A percentile compares a stretch with the other conserved stretches of the same genome.
Evolutionary conservation across 2,329 filamentous ascomycete species (phyloP).

Genomic region (Aspergillus carbonarius): DNA sequence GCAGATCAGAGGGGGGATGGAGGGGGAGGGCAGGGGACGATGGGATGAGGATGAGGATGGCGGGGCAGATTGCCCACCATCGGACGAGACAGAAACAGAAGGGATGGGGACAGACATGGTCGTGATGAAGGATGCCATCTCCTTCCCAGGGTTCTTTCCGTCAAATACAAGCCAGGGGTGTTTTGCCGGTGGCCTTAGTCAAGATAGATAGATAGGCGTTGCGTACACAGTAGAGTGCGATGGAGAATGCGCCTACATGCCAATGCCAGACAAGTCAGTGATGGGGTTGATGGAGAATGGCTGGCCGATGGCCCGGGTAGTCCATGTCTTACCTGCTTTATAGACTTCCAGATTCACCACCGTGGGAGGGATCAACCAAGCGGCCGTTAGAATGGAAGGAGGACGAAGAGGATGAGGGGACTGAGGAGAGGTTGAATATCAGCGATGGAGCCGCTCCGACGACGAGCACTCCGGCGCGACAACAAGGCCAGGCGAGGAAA

Average conservation of each 20-base stretch:
- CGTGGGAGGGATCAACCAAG: neutral
- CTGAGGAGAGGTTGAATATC: neutral
- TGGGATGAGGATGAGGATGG: constrained; percentile 18
- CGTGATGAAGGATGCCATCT: constrained; percentile 76
- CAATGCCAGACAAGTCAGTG: neutral
- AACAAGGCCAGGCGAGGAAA: neutral
- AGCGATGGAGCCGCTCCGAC: constrained; percentile 1
- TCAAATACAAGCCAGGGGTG: constrained; percentile 1
- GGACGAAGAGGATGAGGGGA: neutral
- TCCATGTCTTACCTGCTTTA: neutral
- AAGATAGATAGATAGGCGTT: neutral
- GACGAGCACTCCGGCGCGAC: neutral
- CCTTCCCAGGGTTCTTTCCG: constrained; percentile 1
- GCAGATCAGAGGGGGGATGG: constrained; percentile 28
- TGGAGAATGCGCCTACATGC: constrained; percentile 12
- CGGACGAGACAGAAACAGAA: constrained; percentile 34
- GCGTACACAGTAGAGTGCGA: neutral
- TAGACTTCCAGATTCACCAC: neutral
- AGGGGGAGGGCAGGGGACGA: constrained; percentile 19
- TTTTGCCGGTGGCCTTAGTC: neutral
- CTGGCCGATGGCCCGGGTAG: neutral
- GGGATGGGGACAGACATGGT: constrained; percentile 67
- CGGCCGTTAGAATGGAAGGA: neutral
- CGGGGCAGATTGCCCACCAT: constrained; percentile 21
- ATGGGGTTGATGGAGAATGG: neutral